These are phyloP conservation scores for Teratosphaeria gauchensis DNA, from an alignment of 2,329 filamentous ascomycete species.

Conservation along the genomic window DNA sequence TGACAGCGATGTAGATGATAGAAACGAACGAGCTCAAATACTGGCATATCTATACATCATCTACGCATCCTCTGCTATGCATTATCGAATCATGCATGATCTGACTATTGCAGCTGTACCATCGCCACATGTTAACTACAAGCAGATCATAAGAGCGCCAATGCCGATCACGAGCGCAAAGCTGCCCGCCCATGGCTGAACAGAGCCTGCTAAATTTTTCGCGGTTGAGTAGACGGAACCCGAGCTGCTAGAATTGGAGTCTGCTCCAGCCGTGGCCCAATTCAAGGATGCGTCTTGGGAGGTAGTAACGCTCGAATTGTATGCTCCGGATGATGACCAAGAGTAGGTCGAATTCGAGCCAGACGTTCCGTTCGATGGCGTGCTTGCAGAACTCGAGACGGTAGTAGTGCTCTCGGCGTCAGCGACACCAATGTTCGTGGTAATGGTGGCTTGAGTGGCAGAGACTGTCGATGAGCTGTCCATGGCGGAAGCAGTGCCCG, in stretches of 20 bases:
- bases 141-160: background rate
- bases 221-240: background rate
- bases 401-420: background rate
- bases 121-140: background rate
- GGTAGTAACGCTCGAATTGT: background rate
- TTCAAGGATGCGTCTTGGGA: background rate
- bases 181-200: background rate
- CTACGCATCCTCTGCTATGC: background rate
- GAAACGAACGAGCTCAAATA: background rate
- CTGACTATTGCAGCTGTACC: background rate
- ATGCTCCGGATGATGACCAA: background rate
- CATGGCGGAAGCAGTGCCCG: background rate
- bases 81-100: background rate
- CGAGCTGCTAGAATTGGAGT: background rate
- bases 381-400: background rate
- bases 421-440: background rate
- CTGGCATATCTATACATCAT: background rate
- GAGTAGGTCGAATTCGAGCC: background rate
- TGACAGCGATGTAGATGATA: background rate
- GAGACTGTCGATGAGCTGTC: background rate
- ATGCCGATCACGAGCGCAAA: background rate
- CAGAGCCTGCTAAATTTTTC: background rate
- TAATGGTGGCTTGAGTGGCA: background rate
- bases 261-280: background rate
- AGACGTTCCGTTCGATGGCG: background rate